phyloP scores from a whole-genome alignment of 164 flowering plant species.

The Berberis vulgaris region DNA sequence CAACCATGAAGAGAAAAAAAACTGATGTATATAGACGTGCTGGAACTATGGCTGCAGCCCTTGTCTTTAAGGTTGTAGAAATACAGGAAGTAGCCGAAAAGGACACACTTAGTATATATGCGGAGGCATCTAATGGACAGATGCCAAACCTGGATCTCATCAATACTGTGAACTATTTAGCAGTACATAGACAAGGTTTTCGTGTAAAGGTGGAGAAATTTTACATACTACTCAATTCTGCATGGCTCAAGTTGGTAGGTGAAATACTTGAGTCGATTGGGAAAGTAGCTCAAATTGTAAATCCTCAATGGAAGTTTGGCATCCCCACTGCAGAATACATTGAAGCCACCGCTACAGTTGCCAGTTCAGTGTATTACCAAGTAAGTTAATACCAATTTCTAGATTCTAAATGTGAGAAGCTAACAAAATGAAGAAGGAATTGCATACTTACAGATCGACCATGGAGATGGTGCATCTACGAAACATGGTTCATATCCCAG shows the following conservation, averaged over 20 bases:
- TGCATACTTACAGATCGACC: not conserved
- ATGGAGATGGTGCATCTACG: too few species aligned
- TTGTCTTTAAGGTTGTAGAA: constrained; percentile 67
- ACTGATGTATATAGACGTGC: constrained; percentile 60
- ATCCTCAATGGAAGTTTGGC: constrained; percentile 14
- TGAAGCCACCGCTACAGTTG: constrained; percentile 14
- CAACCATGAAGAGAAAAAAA: constrained; percentile 10
- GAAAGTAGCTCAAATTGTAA: constrained; percentile 31
- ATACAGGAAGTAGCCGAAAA: constrained; percentile 26
- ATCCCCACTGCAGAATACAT: constrained; percentile 8
- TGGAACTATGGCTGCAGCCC: constrained; percentile 98
- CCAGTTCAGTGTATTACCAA: constrained; percentile 53
- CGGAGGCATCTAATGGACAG: constrained; percentile 98
- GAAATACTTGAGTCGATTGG: constrained; percentile 49
- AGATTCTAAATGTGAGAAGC: too few species aligned
- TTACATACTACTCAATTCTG: constrained; percentile 39
- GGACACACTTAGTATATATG: constrained; percentile 66
- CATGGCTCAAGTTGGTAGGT: constrained; percentile 52
- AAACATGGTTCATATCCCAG: too few species aligned
- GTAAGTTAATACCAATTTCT: constrained; percentile 19
- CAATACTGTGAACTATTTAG: constrained; percentile 78
- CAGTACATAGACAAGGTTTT: constrained; percentile 81
- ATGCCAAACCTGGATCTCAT: constrained; percentile 98
- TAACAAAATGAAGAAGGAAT: not conserved
- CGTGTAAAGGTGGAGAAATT: constrained; percentile 61